Percentiles rank a stretch among this genome's conserved stretches.
Conservation (phyloP, 148 eudicot species). For the Euryodendron excelsum region DNA sequence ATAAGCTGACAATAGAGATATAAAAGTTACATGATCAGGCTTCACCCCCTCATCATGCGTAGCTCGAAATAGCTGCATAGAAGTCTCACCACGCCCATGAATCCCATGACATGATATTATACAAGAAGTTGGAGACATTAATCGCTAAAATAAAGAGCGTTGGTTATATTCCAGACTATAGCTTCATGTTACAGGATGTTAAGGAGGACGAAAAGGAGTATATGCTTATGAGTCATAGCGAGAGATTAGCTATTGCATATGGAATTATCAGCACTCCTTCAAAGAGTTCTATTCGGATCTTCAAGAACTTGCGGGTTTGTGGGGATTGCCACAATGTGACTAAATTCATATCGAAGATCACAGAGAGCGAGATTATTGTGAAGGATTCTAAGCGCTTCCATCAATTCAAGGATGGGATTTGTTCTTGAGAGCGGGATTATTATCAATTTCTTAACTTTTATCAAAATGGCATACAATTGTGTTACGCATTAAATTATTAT, state of each 20-base stretch:
- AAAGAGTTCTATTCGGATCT: constrained; percentile 47
- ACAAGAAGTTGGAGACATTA: constrained; percentile 40
- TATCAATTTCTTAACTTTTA: too few species aligned
- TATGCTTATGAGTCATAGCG: constrained; percentile 65
- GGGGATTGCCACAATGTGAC: constrained; percentile 77
- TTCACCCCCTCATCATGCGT: constrained; percentile 59
- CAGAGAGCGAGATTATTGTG: constrained; percentile 65
- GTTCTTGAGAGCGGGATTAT: constrained; percentile 76
- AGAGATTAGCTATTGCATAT: constrained; percentile 69
- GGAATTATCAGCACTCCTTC: constrained; percentile 67
- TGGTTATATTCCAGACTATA: constrained; percentile 64
- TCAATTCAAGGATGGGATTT: constrained; percentile 66
- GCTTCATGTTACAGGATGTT: constrained; percentile 73
- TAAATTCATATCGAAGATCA: constrained; percentile 57
- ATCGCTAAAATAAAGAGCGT: constrained; percentile 50
- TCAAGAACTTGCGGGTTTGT: constrained; percentile 72
- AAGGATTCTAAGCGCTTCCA: constrained; percentile 80
- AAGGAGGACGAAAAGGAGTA: constrained; percentile 78
- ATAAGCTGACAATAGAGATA: constrained; percentile 61
- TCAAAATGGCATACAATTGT: too few species aligned
- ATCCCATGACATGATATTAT: constrained; percentile 72
- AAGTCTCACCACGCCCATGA: constrained; percentile 60
- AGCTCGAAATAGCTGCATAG: constrained; percentile 53
- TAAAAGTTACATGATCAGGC: constrained; percentile 72
- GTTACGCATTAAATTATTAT: too few species aligned